These are phyloP conservation scores for Lactarius evosmus DNA, from an alignment of 768 basidiomycete species.

Conservation along the genomic window DNA sequence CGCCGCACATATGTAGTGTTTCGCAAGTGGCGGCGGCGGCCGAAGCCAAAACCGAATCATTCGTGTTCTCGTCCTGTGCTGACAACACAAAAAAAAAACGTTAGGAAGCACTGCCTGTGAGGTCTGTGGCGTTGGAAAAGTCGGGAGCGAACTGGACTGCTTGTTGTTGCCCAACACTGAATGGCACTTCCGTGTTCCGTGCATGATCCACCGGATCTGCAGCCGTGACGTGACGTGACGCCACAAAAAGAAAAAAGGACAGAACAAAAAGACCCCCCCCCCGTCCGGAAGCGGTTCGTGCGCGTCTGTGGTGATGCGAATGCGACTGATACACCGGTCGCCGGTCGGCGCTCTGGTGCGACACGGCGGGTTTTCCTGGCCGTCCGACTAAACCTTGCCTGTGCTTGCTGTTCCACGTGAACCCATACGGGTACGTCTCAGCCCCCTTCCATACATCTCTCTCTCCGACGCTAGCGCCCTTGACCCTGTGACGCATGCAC, in stretches of 20 bases:
- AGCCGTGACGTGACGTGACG: not conserved
- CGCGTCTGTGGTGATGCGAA: not conserved
- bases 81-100: no score
- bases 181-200: not conserved
- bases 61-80: no score
- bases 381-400: not conserved
- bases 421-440: not conserved
- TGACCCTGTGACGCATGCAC: not conserved
- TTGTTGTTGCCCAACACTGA: no score
- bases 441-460: not conserved
- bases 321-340: not conserved
- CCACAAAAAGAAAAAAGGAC: not conserved
- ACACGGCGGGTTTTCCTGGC: not conserved
- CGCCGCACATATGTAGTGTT: not conserved
- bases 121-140: not conserved
- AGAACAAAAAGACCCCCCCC: not conserved
- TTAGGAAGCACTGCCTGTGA: not conserved
- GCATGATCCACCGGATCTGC: not conserved
- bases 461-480: not conserved
- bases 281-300: not conserved
- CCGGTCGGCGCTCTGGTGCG: not conserved
- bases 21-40: not conserved
- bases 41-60: not conserved
- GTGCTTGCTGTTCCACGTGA: not conserved
- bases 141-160: not conserved